Base-by-base conservation (phyloP, 768 basidiomycete genomes). In the Tricholoma bakamatsutake region DNA sequence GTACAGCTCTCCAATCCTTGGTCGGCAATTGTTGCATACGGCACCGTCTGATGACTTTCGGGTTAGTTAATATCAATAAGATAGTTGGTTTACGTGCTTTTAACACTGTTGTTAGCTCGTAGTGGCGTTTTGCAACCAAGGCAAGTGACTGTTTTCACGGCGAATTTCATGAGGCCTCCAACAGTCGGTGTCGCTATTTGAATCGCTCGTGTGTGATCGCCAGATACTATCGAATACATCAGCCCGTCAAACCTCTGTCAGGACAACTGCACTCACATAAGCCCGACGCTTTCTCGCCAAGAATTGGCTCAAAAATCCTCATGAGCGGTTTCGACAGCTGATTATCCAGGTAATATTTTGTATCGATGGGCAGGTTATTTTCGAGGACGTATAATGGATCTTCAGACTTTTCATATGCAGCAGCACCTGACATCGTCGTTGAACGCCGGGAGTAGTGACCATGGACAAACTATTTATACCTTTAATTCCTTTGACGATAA, bases 161-260 rank as follows among this genome's bases (percentile, higher is more conserved):
- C 94, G 64, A 98, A 99, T 69, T 96, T 98, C 97, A 99, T 99
- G 52, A 99, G 71, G 24, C 97, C 97, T 15, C 97, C 97, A 9
- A 93, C 83, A 0, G 93, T 95, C 0, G 97, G 97, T 1, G 97
- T 98, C 4, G 95, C 94, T 50, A 98, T 98, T 59, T 93, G 87
- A 48, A 99, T 97, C 0, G 93, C 85, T 30, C 97, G 80, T 2
- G 97, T 98, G 65, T 99, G 97, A 62, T 96, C 94, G 2, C 97
- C 97, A 24, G 92, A 88, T 48, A 99, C 96, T 98, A 61, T 35
- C 39, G 6, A 39, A 9, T 49, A 62, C 34, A 60, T 59, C 15
- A 39, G 43, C 12, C 40, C 49, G 57, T 49, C 56, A 51, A 58
- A 34, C 47, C 57, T 51, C 46, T 33, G 12, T 30, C 42, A 37